Base-by-base conservation (phyloP, 148 eudicot species). In the Diospyros lotus region DNA sequence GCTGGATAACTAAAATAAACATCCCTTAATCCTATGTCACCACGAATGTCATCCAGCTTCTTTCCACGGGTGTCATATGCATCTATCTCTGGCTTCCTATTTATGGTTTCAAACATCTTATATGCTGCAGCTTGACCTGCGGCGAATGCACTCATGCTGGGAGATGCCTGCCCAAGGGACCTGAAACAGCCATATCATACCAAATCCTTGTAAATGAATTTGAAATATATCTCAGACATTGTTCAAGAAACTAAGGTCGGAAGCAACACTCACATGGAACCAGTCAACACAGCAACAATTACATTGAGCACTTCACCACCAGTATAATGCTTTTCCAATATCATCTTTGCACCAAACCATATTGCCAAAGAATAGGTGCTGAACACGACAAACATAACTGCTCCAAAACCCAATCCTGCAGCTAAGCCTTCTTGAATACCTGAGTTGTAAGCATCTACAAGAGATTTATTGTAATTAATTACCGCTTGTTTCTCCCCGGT, bases 71-170 rank as follows among this genome's bases (percentile, higher is more conserved):
- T 79, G 66, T 86, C 86, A 70, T 77, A 86, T 18, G 90, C 82
- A 80, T 90, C 92, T 60, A 90, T 90, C 6, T 69, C 78, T 45
- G 94, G 87, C 69, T 85, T 86, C 73, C 94, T 79, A 38, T 80
- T 72, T 61, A 90, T 88, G 51, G 94, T 88, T 73, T 86, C 89
- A 81, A 90, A 90, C 94, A 90, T 85, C 77, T 86, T 90, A 77
- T 72, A 86, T 1, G 92, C 94, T 65, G 94, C 94, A 70, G 90
- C 94, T 73, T 76, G 83, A 18, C 92, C 92, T 58, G 90, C 85
- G 1, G 90, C 87, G 76, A 90, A 88, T 78, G 89, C 89, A 63
- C 75, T 70, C 68, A 90, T 39, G 73, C 85, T 79, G 6, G 92
- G 92, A 40, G 90, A 84, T 60, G 82, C 87, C 53, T 90, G 92